Evolutionary conservation across 2,329 filamentous ascomycete genomes (phyloP).

Genomic region (Fusarium ramigenum): DNA sequence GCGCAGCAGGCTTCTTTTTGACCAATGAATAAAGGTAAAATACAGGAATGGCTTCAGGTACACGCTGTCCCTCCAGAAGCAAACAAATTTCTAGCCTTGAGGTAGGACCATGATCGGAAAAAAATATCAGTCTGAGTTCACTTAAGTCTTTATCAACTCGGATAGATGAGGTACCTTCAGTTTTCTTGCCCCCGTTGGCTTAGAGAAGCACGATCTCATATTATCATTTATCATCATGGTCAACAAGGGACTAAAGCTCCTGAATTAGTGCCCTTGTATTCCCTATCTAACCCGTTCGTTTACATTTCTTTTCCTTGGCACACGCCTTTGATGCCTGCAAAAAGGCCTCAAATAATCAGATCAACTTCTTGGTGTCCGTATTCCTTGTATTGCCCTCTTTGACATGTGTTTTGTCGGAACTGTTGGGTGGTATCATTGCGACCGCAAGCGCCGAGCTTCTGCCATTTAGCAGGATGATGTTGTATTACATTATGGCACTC

Average conservation of each 20-base stretch:
- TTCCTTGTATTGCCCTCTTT: constrained; percentile 21
- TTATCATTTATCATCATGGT: constrained; percentile 35
- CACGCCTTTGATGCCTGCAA: not conserved
- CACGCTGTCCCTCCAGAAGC: not conserved
- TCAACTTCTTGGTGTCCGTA: constrained; percentile 27
- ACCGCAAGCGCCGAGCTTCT: constrained; percentile 29
- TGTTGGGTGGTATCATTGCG: constrained; percentile 21
- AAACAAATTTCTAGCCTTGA: not conserved
- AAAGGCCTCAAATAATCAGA: constrained; percentile 7
- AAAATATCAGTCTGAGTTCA: not conserved
- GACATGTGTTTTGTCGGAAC: constrained; percentile 13
- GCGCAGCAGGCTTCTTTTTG: constrained; percentile 4
- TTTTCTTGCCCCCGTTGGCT: not conserved
- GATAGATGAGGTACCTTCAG: not conserved
- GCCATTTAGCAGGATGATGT: constrained; percentile 26
- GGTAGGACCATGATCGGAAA: not conserved
- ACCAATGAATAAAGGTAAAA: not conserved
- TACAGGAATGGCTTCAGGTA: not conserved
- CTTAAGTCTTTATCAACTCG: not conserved
- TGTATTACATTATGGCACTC: constrained; percentile 8
- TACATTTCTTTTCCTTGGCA: constrained; percentile 6
- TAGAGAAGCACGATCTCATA: constrained; percentile 4
- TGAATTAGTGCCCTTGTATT: not conserved
- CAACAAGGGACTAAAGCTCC: not conserved
- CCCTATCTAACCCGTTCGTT: constrained; percentile 20